These are phyloP conservation scores for Emericellopsis cladophorae DNA, from an alignment of 2,329 filamentous ascomycete species.

Conservation along the genomic window DNA sequence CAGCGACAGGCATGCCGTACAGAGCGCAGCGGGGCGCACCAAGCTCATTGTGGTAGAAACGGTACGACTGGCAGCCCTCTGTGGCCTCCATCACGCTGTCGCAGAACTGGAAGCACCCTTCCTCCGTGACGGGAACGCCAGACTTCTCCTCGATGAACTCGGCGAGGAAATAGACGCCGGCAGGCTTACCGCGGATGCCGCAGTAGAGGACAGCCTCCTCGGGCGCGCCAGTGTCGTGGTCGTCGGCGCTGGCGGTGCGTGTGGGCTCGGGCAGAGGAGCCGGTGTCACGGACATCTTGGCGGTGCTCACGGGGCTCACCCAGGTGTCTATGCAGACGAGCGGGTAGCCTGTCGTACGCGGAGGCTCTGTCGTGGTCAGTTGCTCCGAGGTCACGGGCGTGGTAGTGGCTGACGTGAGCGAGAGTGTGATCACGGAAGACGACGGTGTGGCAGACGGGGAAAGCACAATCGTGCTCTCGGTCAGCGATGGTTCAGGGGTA, in stretches of 20 bases:
- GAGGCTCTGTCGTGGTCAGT: slow-evolving; percentile 4
- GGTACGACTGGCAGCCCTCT: slow-evolving; percentile 20
- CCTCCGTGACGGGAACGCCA: slow-evolving; percentile 19
- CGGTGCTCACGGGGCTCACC: slow-evolving; percentile 15
- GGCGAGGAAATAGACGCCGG: slow-evolving; percentile 22
- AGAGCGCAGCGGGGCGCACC: slow-evolving; percentile 20
- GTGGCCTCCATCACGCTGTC: slow-evolving; percentile 15
- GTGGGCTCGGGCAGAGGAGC: slow-evolving; percentile 13
- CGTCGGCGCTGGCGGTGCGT: slow-evolving; percentile 16
- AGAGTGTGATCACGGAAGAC: background rate
- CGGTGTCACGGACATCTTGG: slow-evolving; percentile 10
- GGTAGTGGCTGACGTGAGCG: slow-evolving; percentile 1
- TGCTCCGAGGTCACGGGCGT: background rate
- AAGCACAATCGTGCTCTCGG: too few species aligned
- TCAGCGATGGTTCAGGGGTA: background rate
- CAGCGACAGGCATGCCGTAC: slow-evolving; percentile 18
- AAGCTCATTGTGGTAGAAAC: slow-evolving; percentile 17
- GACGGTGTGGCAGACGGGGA: background rate
- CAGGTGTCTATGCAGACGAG: slow-evolving; percentile 18
- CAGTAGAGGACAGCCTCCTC: slow-evolving; percentile 17
- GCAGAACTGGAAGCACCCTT: slow-evolving; percentile 30
- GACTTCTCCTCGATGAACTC: slow-evolving; percentile 21
- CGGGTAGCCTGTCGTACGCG: too few species aligned
- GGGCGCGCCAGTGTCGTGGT: slow-evolving; percentile 16
- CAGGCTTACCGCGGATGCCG: slow-evolving; percentile 21